Percentiles rank a stretch among this genome's conserved stretches.
Conservation (phyloP, 768 basidiomycete genomes). For the Lactarius vividus region DNA sequence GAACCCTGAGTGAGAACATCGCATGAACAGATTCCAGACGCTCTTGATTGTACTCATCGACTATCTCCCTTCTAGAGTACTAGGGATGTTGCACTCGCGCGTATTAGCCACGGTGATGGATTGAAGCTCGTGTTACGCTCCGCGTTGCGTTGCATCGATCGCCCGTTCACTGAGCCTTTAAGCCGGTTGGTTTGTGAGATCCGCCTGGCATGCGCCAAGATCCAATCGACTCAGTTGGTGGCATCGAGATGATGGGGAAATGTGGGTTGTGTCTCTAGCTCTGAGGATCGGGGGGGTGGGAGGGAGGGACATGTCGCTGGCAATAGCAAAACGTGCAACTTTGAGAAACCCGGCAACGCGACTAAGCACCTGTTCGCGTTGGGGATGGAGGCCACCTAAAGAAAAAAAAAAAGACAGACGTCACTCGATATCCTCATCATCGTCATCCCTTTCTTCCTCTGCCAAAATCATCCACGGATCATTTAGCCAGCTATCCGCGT, state of each 20-base stretch:
- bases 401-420: not conserved
- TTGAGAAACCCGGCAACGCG: not conserved
- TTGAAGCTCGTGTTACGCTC: no score
- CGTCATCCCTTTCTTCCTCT: not conserved
- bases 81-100: no score
- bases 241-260: not conserved
- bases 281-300: not conserved
- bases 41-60: no score
- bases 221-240: not conserved
- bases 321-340: not conserved
- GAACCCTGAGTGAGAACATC: no score
- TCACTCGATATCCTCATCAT: not conserved
- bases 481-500: slow-evolving; percentile 15
- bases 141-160: no score
- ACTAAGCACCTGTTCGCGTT: not conserved
- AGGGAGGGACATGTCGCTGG: not conserved
- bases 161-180: not conserved
- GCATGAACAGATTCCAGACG: no score
- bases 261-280: not conserved
- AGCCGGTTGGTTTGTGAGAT: not conserved
- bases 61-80: no score
- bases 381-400: not conserved
- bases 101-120: no score
- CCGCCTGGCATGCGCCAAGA: not conserved
- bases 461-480: slow-evolving; percentile 14